A percentile compares a stretch with the other conserved stretches of the same genome.
Conservation (phyloP, 768 basidiomycete species). For the Tylopilus vinaceipallidus region DNA sequence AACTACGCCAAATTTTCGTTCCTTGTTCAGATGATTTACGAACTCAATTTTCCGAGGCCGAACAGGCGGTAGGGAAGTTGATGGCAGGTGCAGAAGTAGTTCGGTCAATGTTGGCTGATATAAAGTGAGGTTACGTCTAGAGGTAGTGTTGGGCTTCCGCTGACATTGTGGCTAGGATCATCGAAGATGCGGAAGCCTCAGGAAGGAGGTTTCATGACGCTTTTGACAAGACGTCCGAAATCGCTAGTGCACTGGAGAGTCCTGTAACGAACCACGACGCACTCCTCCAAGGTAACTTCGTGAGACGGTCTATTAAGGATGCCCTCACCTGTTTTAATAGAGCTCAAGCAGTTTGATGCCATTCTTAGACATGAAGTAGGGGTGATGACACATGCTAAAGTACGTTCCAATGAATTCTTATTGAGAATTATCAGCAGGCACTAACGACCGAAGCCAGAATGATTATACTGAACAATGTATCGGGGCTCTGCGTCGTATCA, state of each 20-base stretch:
- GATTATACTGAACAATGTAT: slow-evolving; percentile 68
- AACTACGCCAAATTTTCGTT: not conserved
- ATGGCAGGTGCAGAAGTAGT: slow-evolving; percentile 59
- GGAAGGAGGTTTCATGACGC: slow-evolving; percentile 57
- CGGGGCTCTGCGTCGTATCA: slow-evolving; percentile 68
- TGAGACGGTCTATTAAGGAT: not conserved
- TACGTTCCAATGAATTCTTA: slow-evolving; percentile 21
- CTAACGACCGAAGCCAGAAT: slow-evolving; percentile 48
- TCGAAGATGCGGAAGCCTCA: slow-evolving; percentile 60
- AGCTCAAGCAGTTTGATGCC: slow-evolving; percentile 63
- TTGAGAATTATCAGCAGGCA: not conserved
- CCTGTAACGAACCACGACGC: slow-evolving; percentile 49
- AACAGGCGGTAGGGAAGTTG: slow-evolving; percentile 50
- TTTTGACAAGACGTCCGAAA: slow-evolving; percentile 53
- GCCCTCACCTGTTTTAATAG: slow-evolving; percentile 34
- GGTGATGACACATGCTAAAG: slow-evolving; percentile 54
- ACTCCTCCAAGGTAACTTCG: slow-evolving; percentile 48
- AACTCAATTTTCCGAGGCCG: slow-evolving; percentile 51
- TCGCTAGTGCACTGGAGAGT: slow-evolving; percentile 52
- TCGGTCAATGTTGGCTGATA: slow-evolving; percentile 46
- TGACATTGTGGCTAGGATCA: slow-evolving; percentile 38
- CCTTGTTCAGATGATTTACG: slow-evolving; percentile 53
- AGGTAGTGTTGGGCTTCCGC: not conserved
- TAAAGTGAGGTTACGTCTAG: slow-evolving; percentile 38
- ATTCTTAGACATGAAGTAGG: slow-evolving; percentile 60